These are phyloP conservation scores for Barnettozyma pratensis DNA, from an alignment of 805 yeast genomes.

Conservation along the genomic window DNA sequence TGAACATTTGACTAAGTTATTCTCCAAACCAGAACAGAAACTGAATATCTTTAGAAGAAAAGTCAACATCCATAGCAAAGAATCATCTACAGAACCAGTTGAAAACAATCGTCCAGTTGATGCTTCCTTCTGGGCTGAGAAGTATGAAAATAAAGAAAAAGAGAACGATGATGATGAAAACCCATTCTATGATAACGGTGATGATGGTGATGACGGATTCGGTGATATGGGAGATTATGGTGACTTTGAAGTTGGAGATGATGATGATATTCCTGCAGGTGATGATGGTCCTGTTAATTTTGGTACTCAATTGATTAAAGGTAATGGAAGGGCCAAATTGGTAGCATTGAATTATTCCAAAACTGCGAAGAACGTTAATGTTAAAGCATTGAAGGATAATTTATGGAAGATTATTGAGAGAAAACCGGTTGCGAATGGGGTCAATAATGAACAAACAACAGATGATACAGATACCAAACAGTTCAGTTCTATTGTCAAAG, in stretches of 20 bases:
- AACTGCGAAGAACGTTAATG: conserved; percentile 76
- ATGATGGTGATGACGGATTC: conserved; percentile 7
- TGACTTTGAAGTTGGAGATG: conserved; percentile 21
- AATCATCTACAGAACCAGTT: conserved; percentile 6
- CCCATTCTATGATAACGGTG: conserved; percentile 12
- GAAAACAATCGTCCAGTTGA: conserved; percentile 41
- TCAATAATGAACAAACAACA: not conserved
- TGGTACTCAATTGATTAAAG: conserved; percentile 27
- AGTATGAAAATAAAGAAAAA: conserved; percentile 38
- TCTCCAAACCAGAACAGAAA: conserved; percentile 56
- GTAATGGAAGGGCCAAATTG: conserved; percentile 28
- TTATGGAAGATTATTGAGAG: conserved; percentile 55
- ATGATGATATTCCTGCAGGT: conserved; percentile 6
- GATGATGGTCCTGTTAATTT: conserved; percentile 13
- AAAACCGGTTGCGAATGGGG: not conserved
- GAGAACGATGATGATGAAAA: conserved; percentile 23
- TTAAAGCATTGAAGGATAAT: conserved; percentile 65
- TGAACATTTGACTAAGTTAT: conserved; percentile 57
- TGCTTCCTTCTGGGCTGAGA: conserved; percentile 69
- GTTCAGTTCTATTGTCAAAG: conserved; percentile 45
- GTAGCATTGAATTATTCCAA: conserved; percentile 56
- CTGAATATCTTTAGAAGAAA: conserved; percentile 30
- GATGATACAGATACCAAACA: conserved; percentile 10
- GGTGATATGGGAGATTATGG: conserved; percentile 6
- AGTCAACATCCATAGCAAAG: not conserved